These are phyloP conservation scores for Phoenix dactylifera DNA, from an alignment of 176 grass and related monocot species.

Conservation along the genomic window DNA sequence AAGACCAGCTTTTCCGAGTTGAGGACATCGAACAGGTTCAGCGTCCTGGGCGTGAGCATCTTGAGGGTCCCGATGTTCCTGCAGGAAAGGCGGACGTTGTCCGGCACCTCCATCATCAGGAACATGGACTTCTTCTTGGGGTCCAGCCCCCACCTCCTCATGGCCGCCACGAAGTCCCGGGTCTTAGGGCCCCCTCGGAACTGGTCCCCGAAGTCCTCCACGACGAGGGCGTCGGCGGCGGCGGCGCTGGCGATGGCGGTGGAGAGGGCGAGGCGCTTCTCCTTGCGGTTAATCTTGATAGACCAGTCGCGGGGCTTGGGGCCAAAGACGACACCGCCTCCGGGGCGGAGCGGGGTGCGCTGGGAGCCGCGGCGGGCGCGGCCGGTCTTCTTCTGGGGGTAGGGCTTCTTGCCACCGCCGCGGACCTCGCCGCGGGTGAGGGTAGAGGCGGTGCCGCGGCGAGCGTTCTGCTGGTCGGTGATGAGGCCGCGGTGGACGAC, in stretches of 20 bases:
- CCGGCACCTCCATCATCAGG: constrained; percentile 51
- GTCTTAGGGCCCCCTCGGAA: constrained; percentile 51
- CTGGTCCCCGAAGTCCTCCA: constrained; percentile 66
- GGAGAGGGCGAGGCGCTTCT: constrained; percentile 93
- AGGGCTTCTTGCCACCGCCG: constrained; percentile 75
- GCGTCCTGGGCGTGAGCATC: constrained; percentile 84
- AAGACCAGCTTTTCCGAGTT: constrained; percentile 70
- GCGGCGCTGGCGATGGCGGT: constrained; percentile 80
- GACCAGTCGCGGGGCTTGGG: constrained; percentile 96
- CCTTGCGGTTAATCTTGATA: constrained; percentile 99
- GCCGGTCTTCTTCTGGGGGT: constrained; percentile 84
- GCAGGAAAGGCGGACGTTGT: constrained; percentile 66
- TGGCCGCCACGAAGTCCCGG: constrained; percentile 67
- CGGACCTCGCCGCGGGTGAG: constrained; percentile 89
- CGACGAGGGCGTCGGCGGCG: constrained; percentile 67
- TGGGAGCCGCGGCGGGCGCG: constrained; percentile 65
- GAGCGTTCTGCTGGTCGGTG: constrained; percentile 87
- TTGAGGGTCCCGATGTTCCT: constrained; percentile 96
- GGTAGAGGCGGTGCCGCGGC: constrained; percentile 87
- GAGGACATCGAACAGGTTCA: constrained; percentile 87
- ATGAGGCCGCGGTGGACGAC: constrained; percentile 85
- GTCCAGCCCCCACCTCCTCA: constrained; percentile 85
- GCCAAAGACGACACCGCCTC: constrained; percentile 84
- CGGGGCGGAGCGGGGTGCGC: constrained; percentile 88
- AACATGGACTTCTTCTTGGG: constrained; percentile 78